Evolutionary conservation across 805 yeast genomes (phyloP), one percentile per base, ranked within the genome.

Genomic region (Candida qinlingensis): DNA sequence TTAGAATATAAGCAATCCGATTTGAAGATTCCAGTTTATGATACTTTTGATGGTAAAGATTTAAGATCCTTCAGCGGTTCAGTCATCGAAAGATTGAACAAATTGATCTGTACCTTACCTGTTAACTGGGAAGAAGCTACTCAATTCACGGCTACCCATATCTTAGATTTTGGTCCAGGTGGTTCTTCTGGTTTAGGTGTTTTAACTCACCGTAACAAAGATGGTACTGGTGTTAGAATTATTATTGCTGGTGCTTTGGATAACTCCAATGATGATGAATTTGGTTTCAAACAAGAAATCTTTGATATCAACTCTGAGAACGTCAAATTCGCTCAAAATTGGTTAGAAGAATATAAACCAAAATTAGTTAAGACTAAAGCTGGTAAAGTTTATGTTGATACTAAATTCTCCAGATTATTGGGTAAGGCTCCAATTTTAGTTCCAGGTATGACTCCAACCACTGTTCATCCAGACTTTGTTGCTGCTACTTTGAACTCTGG

Each of bases 391-490:
- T 89, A 72, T 63, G 97, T 94, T 50, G 95, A 91, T 69, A 94
- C 99, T 59, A 91, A 90, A 72, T 90, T 92, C 72, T 87, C 96
- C 45, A 79, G 91, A 67, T 77, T 94, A 60, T 72, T 94, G 54
- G 96, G 97, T 54, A 87, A 90, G 70, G 91, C 99, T 54, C 99
- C 99, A 52, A 73, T 94, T 58, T 85, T 95, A 85, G 94, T 94
- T 58, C 96, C 99, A 37, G 99, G 99, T 74, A 94, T 94, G 99
- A 94, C 99, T 38, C 99, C 99, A 66, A 81, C 96, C 40, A 94
- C 99, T 33, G 97, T 91, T 49, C 85, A 87, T 57, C 94, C 98
- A 42, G 91, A 87, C 54, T 91, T 94, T 61, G 95, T 94, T 50
- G 85, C 96, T 53, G 96, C 96, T 33, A 85, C 97, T 30, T 78